Conservation (phyloP, 2,329 filamentous ascomycete species). For the Aspergillus pseudonomiae region DNA sequence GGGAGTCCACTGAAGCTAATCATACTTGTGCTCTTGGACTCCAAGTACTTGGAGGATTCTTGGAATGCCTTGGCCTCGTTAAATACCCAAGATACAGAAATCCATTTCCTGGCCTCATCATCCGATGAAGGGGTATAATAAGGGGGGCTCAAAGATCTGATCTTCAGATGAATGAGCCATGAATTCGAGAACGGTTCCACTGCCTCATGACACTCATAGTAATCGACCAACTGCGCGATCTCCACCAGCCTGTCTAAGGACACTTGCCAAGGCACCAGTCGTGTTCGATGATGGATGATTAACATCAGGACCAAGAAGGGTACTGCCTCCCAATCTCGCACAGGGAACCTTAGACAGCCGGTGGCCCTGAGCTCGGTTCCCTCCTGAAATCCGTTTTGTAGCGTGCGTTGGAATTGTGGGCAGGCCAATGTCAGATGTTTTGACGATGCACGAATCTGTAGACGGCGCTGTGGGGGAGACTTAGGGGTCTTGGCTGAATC, state of each 20-base stretch:
- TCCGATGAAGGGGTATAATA: rapidly evolving
- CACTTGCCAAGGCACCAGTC: rapidly evolving
- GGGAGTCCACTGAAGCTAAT: background rate
- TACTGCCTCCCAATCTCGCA: background rate
- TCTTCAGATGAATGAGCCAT: background rate
- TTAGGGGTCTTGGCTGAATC: too few species aligned
- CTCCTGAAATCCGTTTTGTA: background rate
- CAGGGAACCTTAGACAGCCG: background rate
- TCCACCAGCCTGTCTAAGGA: background rate
- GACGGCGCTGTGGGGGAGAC: background rate
- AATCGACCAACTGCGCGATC: background rate
- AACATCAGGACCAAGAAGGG: background rate
- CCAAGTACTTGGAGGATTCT: background rate
- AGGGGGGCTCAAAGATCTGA: background rate
- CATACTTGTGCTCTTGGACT: background rate
- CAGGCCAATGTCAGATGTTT: background rate
- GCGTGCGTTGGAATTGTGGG: background rate
- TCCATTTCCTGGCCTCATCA: too few species aligned
- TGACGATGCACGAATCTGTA: background rate
- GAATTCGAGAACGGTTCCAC: background rate
- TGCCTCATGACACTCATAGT: background rate
- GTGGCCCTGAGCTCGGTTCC: background rate
- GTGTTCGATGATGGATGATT: background rate
- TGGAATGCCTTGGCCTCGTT: background rate
- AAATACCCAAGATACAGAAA: background rate